Evolutionary conservation across 768 basidiomycete genomes (phyloP).

Genomic region (Naganishia onofrii): DNA sequence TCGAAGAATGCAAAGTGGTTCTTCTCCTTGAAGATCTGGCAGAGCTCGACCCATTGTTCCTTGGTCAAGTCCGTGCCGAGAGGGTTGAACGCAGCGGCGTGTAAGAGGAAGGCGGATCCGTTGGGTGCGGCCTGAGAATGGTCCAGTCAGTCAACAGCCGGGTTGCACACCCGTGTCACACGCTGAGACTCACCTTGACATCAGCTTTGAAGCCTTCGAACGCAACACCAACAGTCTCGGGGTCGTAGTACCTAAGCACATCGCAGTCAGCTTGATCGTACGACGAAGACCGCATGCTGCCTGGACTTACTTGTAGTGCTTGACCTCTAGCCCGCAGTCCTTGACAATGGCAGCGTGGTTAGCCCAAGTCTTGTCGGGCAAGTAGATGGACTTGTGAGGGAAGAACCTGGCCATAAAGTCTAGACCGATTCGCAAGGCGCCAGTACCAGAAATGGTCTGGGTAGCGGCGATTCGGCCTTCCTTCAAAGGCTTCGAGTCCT

Average conservation of each 20-base stretch:
- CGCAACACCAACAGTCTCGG: constrained; percentile 84
- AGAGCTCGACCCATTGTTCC: constrained; percentile 88
- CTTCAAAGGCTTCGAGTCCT: constrained; percentile 68
- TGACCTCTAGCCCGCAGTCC: constrained; percentile 81
- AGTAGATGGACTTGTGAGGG: constrained; percentile 67
- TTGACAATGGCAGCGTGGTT: constrained; percentile 84
- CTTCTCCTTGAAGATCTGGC: constrained; percentile 77
- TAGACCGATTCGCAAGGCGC: constrained; percentile 91
- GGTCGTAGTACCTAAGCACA: constrained; percentile 63
- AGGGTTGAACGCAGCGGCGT: constrained; percentile 90
- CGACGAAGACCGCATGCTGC: no score
- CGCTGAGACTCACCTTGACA: constrained; percentile 61
- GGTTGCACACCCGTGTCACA: neutral
- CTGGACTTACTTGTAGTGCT: constrained; percentile 64
- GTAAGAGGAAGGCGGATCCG: constrained; percentile 77
- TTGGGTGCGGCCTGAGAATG: constrained; percentile 64
- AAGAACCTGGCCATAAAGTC: constrained; percentile 63
- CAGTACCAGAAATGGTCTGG: constrained; percentile 96
- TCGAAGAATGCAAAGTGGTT: constrained; percentile 97
- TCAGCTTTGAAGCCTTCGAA: constrained; percentile 86
- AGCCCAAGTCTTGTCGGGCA: constrained; percentile 97
- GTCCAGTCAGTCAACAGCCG: neutral
- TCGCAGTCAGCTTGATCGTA: no score
- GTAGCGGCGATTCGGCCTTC: constrained; percentile 69
- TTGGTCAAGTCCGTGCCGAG: constrained; percentile 94